Evolutionary conservation across 2,329 filamentous ascomycete genomes (phyloP).

Genomic region (Colletotrichum orchidophilum): DNA sequence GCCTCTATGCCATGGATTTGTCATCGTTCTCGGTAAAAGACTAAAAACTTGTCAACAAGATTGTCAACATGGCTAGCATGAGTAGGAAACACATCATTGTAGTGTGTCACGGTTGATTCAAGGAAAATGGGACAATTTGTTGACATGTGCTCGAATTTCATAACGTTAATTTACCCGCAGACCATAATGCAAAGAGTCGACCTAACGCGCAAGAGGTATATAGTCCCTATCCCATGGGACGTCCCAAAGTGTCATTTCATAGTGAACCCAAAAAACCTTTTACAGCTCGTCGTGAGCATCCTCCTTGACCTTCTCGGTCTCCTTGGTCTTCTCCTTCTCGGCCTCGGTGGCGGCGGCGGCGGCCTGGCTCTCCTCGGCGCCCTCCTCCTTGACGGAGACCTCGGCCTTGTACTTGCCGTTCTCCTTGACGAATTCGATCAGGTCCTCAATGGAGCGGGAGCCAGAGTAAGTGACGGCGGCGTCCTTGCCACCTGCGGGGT

Average conservation of each 20-base stretch:
- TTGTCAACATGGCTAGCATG: too few relatives aligned
- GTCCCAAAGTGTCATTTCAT: constrained; percentile 31
- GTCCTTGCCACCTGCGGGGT: constrained; percentile 88
- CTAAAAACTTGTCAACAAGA: too few relatives aligned
- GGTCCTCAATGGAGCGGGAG: constrained; percentile 88
- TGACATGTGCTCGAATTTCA: constrained; percentile 8
- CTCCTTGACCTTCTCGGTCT: constrained; percentile 54
- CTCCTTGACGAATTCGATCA: constrained; percentile 92
- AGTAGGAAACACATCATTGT: too few relatives aligned
- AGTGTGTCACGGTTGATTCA: not conserved
- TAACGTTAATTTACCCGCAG: constrained; percentile 31
- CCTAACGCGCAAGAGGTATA: constrained; percentile 37
- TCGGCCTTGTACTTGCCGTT: constrained; percentile 90
- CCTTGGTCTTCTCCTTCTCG: constrained; percentile 54
- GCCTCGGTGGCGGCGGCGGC: constrained; percentile 63
- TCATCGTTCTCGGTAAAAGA: too few relatives aligned
- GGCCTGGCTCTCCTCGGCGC: constrained; percentile 61
- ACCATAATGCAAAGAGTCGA: constrained; percentile 29
- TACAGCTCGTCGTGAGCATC: constrained; percentile 81
- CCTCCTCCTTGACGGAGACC: constrained; percentile 65
- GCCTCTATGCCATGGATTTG: too few relatives aligned
- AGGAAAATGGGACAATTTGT: too few relatives aligned
- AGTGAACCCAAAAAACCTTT: constrained; percentile 42
- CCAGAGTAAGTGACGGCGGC: constrained; percentile 88
- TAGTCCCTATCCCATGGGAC: constrained; percentile 31